Conservation (phyloP, 73 alveolate species). For the Tetrahymena borealis region DNA sequence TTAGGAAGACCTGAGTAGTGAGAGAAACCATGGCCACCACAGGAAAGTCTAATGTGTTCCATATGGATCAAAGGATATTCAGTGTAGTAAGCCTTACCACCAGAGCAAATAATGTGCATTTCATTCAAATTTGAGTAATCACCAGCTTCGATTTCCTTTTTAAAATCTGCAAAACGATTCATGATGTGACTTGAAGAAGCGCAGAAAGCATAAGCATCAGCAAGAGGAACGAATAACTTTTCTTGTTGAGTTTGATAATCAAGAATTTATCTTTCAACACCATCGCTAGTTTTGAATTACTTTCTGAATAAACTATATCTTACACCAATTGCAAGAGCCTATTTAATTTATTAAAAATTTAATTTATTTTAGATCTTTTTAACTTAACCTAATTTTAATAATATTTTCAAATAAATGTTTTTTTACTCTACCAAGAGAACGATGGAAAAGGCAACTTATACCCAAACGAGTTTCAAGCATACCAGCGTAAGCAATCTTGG, state of each 20-base stretch:
- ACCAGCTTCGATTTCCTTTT: constrained; percentile 44
- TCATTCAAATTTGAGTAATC: constrained; percentile 26
- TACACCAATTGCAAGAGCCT: constrained; percentile 55
- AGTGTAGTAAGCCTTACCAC: constrained; percentile 55
- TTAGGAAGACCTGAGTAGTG: constrained; percentile 58
- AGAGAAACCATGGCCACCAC: constrained; percentile 87
- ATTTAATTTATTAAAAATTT: too few relatives aligned
- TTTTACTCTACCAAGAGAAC: constrained; percentile 13
- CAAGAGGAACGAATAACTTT: constrained; percentile 55
- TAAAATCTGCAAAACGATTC: constrained; percentile 27
- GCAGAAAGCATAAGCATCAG: constrained; percentile 40
- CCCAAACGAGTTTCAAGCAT: neutral
- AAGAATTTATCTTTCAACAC: constrained; percentile 54
- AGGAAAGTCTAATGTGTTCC: constrained; percentile 58
- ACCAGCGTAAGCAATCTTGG: constrained; percentile 7
- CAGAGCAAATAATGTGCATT: constrained; percentile 51
- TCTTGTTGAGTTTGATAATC: constrained; percentile 71
- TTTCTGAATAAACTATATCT: constrained; percentile 70
- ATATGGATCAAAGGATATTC: constrained; percentile 50
- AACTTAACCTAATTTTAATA: too few relatives aligned
- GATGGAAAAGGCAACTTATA: constrained; percentile 35
- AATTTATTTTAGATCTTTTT: too few relatives aligned
- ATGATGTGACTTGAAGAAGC: constrained; percentile 29
- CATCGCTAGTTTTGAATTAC: constrained; percentile 55
- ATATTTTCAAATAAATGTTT: neutral